Evolutionary conservation across 208 protist genomes (phyloP).

Genomic region (Trypanosoma boissoni): DNA sequence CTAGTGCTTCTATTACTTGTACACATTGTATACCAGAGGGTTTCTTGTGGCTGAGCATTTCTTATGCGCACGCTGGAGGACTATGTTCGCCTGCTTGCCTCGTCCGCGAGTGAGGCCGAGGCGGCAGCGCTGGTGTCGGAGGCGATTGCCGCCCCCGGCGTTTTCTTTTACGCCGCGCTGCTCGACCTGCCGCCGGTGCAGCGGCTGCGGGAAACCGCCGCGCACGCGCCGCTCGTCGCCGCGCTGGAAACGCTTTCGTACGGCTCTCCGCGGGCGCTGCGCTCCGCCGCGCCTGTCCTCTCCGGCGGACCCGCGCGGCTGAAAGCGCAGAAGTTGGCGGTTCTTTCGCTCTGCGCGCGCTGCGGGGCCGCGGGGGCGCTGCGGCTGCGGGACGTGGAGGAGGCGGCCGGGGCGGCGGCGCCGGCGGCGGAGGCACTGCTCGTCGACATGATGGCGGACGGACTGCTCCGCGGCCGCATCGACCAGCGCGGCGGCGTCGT

Average conservation of each 20-base stretch:
- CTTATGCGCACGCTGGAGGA: slow-evolving; percentile 15
- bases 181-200: slow-evolving; percentile 16
- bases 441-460: slow-evolving; percentile 39
- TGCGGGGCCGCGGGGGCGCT: slow-evolving; percentile 18
- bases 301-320: slow-evolving; percentile 6
- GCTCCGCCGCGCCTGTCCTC: slow-evolving; percentile 8
- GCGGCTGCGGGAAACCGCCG: slow-evolving; percentile 8
- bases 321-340: slow-evolving; percentile 41
- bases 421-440: slow-evolving; percentile 40
- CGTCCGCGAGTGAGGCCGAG: slow-evolving; percentile 1
- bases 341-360: slow-evolving; percentile 32
- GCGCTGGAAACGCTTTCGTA: slow-evolving; percentile 32
- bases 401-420: slow-evolving; percentile 15
- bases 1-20: neutral
- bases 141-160: slow-evolving; percentile 27
- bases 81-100: slow-evolving; percentile 17
- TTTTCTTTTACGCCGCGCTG: slow-evolving; percentile 55
- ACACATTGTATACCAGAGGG: too few relatives aligned
- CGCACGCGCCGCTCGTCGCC: slow-evolving; percentile 21
- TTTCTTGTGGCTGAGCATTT: too few relatives aligned
- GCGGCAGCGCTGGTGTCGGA: slow-evolving; percentile 17
- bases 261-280: slow-evolving; percentile 26
- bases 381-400: slow-evolving; percentile 26
- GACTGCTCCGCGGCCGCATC: slow-evolving; percentile 43
- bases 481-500: slow-evolving; percentile 34